A percentile compares a stretch with the other conserved stretches of the same genome.
These are phyloP conservation scores for Hansenula lynferdii DNA, from an alignment of 1,139 yeast genomes.

Conservation along the genomic window DNA sequence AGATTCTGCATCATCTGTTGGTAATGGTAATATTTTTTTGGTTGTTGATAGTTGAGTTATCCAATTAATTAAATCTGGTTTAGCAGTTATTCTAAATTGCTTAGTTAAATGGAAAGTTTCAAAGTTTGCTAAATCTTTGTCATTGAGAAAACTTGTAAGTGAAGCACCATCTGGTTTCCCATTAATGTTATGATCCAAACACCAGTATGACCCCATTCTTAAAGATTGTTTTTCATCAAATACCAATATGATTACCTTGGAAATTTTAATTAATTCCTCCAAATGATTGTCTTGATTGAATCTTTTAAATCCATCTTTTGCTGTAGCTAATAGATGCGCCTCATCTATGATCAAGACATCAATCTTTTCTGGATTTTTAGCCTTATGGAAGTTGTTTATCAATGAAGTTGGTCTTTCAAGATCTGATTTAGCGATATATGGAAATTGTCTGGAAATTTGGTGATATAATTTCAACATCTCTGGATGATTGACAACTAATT, in stretches of 20 bases:
- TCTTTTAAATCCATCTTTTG: conserved; percentile 36
- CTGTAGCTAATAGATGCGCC: conserved; percentile 35
- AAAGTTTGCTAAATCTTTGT: conserved; percentile 10
- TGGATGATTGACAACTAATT: conserved; percentile 37
- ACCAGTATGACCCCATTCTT: conserved; percentile 40
- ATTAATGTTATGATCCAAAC: conserved; percentile 9
- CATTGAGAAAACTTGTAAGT: conserved; percentile 15
- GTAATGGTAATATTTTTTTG: conserved; percentile 27
- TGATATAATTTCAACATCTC: conserved; percentile 38
- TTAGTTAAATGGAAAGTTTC: conserved; percentile 26
- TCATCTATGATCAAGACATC: conserved; percentile 37
- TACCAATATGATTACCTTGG: conserved; percentile 32
- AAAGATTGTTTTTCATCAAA: conserved; percentile 37
- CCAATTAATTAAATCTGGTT: conserved; percentile 32
- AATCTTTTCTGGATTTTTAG: conserved; percentile 8
- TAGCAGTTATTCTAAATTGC: conserved; percentile 36
- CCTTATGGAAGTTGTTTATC: conserved; percentile 25
- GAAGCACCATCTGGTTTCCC: conserved; percentile 24
- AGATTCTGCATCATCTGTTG: conserved; percentile 19
- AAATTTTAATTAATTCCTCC: conserved; percentile 30
- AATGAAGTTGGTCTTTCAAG: conserved; percentile 37
- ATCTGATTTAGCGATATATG: conserved; percentile 29
- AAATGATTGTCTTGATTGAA: conserved; percentile 36
- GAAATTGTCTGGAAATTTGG: conserved; percentile 30
- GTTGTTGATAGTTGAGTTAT: conserved; percentile 31